Base-by-base conservation (phyloP, 176 grass and related monocot genomes). In the Cenchrus fungigraminus region DNA sequence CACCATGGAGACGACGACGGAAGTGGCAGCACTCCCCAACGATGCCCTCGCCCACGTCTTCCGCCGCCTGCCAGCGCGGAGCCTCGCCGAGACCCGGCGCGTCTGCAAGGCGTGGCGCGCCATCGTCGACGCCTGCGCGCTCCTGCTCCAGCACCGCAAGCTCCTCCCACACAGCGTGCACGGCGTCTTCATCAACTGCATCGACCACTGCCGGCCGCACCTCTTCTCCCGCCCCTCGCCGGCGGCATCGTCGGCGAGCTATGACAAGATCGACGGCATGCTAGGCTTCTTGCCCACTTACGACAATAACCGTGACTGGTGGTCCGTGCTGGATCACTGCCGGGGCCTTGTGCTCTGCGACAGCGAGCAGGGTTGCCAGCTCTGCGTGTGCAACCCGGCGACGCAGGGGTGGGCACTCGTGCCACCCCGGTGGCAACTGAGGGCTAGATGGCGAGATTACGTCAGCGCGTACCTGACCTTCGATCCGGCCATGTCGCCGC, bases 351-450 rank as follows among this genome's bases (percentile, higher is more conserved):
- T 82, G 12, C 34, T 82, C 2, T 70, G 14, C n/a, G 5, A 22
- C 11, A 15, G 46, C 2, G 19, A 59, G 15, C 9, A 3, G 3
- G n/a, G 25, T 3, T 2, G 20, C 9, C 6, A 59, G 53, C 53
- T 76, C 19, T 78, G 40, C 20, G 75, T 78, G 1, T 78, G 75
- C 56, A 78, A 78, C 8, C 75, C 57, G 0, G 75, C 75, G 20
- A 78, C 40, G 20, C 19, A 1, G 40, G 2, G 40, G 58, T 78
- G 76, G 76, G 17, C 76, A 9, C 56, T 59, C 3, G n/a, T 47
- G 6, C 76, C 62, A 4, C 58, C 74, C 6, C 25, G 19, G 37
- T 9, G 16, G 67, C 14, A 1, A 0, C 22, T 5, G 11, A 1
- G 11, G 10, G 61, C 6, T 25, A 45, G 42, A 46, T 46, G 73